Base-by-base conservation (phyloP, 1,284 basidiomycete genomes). In the Ustilago cynodontis region DNA sequence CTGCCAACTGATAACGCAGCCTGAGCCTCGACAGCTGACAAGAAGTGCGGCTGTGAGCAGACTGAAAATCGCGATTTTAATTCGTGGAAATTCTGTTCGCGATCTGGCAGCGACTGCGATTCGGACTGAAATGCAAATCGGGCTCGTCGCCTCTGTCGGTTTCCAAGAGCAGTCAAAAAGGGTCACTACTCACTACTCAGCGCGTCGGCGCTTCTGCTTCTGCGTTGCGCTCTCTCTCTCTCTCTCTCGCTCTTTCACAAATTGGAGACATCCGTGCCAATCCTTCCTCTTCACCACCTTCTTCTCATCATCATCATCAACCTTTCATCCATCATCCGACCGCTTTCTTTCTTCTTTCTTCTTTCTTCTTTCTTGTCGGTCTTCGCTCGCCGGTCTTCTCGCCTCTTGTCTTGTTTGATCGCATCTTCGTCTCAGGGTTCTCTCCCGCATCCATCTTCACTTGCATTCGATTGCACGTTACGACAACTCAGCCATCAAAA, bases 231-330 rank as follows among this genome's bases (percentile, higher is more conserved):
- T 1, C n/a, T 18, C 20, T 47, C 45, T 47, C 45, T 13, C 45
- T 22, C 20, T 20, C 22, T 3, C n/a, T 47, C 45, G n/a, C 45
- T 33, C 24, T 26, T 47, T 20, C n/a, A 16, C 7, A n/a, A n/a
- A n/a, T 47, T 47, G 45, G 45, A 47, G 24, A 47, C 45, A 47
- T 47, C 22, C 31, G 31, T 33, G 37, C 22, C n/a, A 47, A 26
- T 1, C 45, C 31, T 47, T 47, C 45, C 45, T 47, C 2, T 18
- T 47, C 20, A 47, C 24, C 45, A 47, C n/a, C 43, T 26, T 20
- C 20, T 0, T 47, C 45, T 20, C 20, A 2, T 47, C 45, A 7
- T 47, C 45, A 47, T 26, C 45, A 22, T 47, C 45, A n/a, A 14
- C 37, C 13, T 41, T n/a, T 5, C 37, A 7, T 18, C 37, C 37